Conservation (phyloP, 441 rosid genomes). For the Corymbia citriodora region DNA sequence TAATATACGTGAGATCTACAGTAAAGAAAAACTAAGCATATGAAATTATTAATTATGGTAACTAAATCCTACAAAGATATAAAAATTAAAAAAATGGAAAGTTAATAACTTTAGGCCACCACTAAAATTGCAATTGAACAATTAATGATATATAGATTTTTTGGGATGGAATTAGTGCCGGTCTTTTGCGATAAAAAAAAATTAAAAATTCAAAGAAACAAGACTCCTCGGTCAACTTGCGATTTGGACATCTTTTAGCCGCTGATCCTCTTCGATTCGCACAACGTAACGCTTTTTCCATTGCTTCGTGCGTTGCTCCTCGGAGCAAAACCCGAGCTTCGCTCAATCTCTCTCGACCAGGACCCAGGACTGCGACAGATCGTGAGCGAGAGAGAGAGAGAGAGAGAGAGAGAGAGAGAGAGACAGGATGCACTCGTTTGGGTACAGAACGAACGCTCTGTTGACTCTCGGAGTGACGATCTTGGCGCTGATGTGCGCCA, state of each 20-base stretch:
- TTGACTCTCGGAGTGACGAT: not conserved
- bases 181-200: not conserved
- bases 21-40: not conserved
- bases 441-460: conserved; percentile 10
- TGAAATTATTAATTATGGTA: not conserved
- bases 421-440: conserved; percentile 15
- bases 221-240: not conserved
- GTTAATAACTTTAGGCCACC: not conserved
- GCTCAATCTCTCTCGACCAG: not conserved
- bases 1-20: not conserved
- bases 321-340: not conserved
- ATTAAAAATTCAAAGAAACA: not conserved
- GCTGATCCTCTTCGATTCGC: not conserved
- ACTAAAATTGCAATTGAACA: not conserved
- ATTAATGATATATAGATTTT: not conserved
- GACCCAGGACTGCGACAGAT: not conserved
- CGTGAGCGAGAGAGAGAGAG: not conserved
- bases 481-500: conserved; percentile 10
- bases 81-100: not conserved
- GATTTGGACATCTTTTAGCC: not conserved
- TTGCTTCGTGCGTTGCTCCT: not conserved
- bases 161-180: not conserved
- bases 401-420: conserved; percentile 2
- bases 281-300: not conserved
- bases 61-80: not conserved